Evolutionary conservation across 2,329 filamentous ascomycete genomes (phyloP).

Genomic region (Phoma sp.): DNA sequence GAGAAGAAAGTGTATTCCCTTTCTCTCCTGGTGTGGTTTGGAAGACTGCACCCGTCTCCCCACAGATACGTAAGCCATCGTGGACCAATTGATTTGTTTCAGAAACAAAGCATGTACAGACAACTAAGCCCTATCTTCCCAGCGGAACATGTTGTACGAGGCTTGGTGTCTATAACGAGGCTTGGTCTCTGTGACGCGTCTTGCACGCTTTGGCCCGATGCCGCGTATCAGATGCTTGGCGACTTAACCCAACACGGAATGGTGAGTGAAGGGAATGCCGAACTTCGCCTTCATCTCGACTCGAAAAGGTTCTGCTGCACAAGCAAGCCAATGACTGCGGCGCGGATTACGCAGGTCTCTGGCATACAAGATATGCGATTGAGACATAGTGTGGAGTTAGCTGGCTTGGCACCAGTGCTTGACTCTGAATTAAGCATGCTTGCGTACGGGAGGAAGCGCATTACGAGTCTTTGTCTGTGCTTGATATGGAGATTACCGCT

Average conservation of each 20-base stretch:
- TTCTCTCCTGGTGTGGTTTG: conserved; percentile 9
- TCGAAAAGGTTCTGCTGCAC: neutral
- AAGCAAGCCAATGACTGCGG: neutral
- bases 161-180: conserved; percentile 4
- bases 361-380: neutral
- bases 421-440: conserved; percentile 10
- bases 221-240: conserved; percentile 8
- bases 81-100: conserved; percentile 2
- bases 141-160: conserved; percentile 3
- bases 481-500: neutral
- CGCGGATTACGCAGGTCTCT: conserved; percentile 5
- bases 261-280: conserved; percentile 5
- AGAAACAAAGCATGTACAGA: conserved; percentile 2
- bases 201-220: neutral
- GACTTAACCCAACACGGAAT: neutral
- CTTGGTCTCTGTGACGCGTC: conserved; percentile 14
- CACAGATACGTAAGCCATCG: conserved; percentile 3
- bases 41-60: neutral
- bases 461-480: conserved; percentile 1
- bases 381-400: neutral
- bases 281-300: neutral
- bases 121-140: neutral
- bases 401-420: conserved; percentile 12
- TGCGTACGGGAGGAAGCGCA: conserved; percentile 18
- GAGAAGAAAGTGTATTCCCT: neutral